Evolutionary conservation across 2,329 filamentous ascomycete species (phyloP), one percentile per base, ranked within the genome.

Genomic region (Trichoderma sp.): DNA sequence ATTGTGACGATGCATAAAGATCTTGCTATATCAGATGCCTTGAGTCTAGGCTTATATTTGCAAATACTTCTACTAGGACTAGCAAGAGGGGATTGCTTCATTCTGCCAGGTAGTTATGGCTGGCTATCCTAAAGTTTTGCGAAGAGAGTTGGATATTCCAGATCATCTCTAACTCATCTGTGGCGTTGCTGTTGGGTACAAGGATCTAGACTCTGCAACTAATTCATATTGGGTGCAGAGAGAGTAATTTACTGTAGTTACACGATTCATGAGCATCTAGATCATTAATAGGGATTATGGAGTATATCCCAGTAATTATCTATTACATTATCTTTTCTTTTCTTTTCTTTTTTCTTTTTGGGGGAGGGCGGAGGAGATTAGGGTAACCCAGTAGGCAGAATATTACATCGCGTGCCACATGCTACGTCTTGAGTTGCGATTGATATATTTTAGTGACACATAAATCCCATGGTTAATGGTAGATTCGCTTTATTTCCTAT

Each of bases 1-100:
- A 37, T 73, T 0, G 17, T 73, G 1, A 65, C 1, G 1, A 72
- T 73, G 3, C 67, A 70, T 2, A 71, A 67, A 22, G 37, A 52
- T 0, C 32, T 72, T 0, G 64, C 59, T 17, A 65, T 54, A 0
- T 45, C 56, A 0, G 71, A 72, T n/a, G 17, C 39, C 6, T n/a
- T 45, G 39, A 45, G 39, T 19, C 17, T 45, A 19, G 39, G 39
- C 8, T 19, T 45, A 17, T 45, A 45, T 19, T n/a, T 45, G 8
- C 39, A 45, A 19, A 45, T 19, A 19, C 39, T 45, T n/a, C 10
- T 67, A 8, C 17, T 73, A 1, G 9, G 52, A 71, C 12, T 69
- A 69, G 0, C 70, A 72, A n/a, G 39, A 60, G 9, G 65, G 57
- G 17, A 29, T 67, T 48, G 65, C 57, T 5, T 52, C 56, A 15